These are phyloP conservation scores for Smallanthus sonchifolius DNA, from an alignment of 129 eudicot genomes.

Conservation along the genomic window DNA sequence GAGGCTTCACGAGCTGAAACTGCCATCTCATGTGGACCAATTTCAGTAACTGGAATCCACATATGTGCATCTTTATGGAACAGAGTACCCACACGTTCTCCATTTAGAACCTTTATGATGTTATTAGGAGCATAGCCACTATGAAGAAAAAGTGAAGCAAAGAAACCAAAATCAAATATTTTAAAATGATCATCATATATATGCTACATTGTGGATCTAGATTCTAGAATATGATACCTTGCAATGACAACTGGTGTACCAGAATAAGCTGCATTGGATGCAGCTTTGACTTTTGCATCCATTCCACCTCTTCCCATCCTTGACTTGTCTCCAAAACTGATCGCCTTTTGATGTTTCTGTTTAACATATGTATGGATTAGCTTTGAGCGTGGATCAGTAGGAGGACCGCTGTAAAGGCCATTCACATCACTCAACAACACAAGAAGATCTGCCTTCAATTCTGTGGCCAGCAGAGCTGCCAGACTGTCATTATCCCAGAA, in stretches of 20 bases:
- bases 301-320: slow-evolving; percentile 96
- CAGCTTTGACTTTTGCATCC: slow-evolving; percentile 97
- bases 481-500: slow-evolving; percentile 97
- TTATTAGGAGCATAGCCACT: slow-evolving; percentile 71
- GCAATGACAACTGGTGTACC: slow-evolving; percentile 86
- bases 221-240: slow-evolving; percentile 42
- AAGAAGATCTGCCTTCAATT: slow-evolving; percentile 82
- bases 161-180: slow-evolving; percentile 1
- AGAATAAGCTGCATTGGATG: slow-evolving; percentile 64
- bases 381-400: slow-evolving; percentile 81
- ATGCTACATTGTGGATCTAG: background rate
- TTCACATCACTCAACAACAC: slow-evolving; percentile 92
- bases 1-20: slow-evolving; percentile 79
- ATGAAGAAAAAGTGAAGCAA: slow-evolving; percentile 3
- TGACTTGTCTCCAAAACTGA: slow-evolving; percentile 87
- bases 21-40: slow-evolving; percentile 77
- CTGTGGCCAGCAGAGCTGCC: slow-evolving; percentile 83
- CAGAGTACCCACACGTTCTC: slow-evolving; percentile 74
- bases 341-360: slow-evolving; percentile 59
- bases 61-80: slow-evolving; percentile 75
- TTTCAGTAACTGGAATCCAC: slow-evolving; percentile 51
- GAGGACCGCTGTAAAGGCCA: slow-evolving; percentile 91
- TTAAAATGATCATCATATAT: background rate
- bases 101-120: slow-evolving; percentile 64
- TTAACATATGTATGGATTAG: slow-evolving; percentile 72